Percentiles rank a stretch among this genome's conserved stretches.
These are phyloP conservation scores for Tetrapisispora arboricola DNA, from an alignment of 805 yeast species.

Conservation along the genomic window DNA sequence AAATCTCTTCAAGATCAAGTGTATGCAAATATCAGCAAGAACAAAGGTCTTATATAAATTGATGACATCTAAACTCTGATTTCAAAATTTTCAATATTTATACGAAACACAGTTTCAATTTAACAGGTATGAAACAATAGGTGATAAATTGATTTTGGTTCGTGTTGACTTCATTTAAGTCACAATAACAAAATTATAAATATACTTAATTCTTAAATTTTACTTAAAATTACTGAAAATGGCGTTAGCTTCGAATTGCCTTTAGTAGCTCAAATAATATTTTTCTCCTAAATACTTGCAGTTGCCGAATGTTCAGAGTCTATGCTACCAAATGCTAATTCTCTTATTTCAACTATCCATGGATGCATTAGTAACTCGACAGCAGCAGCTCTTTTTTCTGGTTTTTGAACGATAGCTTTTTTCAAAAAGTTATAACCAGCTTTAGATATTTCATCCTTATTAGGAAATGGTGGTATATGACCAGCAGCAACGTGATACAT, in stretches of 20 bases:
- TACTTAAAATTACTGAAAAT: neutral
- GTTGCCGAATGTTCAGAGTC: constrained; percentile 5
- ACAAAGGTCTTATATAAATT: too few species aligned
- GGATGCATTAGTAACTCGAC: constrained; percentile 79
- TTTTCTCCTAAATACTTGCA: neutral
- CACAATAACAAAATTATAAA: too few species aligned
- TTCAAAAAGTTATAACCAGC: constrained; percentile 63
- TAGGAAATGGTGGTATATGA: constrained; percentile 77
- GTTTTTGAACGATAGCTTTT: constrained; percentile 74
- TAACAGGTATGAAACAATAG: too few species aligned
- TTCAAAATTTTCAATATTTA: too few species aligned
- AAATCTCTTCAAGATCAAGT: too few species aligned
- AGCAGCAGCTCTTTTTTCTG: constrained; percentile 71
- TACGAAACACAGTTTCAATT: too few species aligned
- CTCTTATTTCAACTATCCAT: constrained; percentile 70
- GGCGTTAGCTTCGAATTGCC: neutral
- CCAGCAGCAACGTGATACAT: constrained; percentile 98
- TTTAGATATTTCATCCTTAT: constrained; percentile 62
- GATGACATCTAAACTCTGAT: too few species aligned
- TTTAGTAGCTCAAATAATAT: neutral
- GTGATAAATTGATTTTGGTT: too few species aligned
- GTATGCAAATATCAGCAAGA: too few species aligned
- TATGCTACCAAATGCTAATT: constrained; percentile 51
- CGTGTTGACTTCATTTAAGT: too few species aligned
- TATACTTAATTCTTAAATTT: too few species aligned